Conservation (phyloP, 805 yeast species). For the Candida pini region DNA sequence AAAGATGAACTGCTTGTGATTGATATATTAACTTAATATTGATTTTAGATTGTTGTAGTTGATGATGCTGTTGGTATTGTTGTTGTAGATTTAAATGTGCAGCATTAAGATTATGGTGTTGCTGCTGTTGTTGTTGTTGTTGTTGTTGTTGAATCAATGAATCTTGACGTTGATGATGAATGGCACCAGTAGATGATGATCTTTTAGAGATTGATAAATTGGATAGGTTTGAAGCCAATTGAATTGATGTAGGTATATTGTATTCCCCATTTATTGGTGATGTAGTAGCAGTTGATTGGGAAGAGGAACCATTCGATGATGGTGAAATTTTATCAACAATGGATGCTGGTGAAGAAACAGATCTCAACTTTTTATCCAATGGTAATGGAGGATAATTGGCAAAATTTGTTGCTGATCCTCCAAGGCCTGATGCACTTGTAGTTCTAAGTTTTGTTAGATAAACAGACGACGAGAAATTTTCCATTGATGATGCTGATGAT, state of each 20-base stretch:
- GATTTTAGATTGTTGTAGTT: slow-evolving; percentile 6
- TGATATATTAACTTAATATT: slow-evolving; percentile 31
- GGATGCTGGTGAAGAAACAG: slow-evolving; percentile 30
- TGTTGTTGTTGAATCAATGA: neutral
- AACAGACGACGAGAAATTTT: too few species aligned
- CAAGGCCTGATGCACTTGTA: slow-evolving; percentile 20
- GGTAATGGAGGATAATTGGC: slow-evolving; percentile 22
- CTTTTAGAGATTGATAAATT: slow-evolving; percentile 11
- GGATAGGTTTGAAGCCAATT: neutral
- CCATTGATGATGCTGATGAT: too few species aligned
- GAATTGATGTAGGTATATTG: slow-evolving; percentile 1
- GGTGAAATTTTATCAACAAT: slow-evolving; percentile 8
- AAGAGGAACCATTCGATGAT: slow-evolving; percentile 1
- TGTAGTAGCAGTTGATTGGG: neutral
- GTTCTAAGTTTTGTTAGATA: slow-evolving; percentile 23
- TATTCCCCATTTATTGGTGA: neutral
- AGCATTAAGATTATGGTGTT: too few species aligned
- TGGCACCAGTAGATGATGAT: slow-evolving; percentile 9
- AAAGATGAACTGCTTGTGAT: slow-evolving; percentile 54
- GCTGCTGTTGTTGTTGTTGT: too few species aligned
- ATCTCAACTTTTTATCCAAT: slow-evolving; percentile 25
- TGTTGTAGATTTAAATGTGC: too few species aligned
- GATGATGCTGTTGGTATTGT: neutral
- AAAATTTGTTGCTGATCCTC: neutral
- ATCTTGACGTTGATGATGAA: neutral